Base-by-base conservation (phyloP, 495 filamentous ascomycete genomes). In the Lasiosphaeris hirsuta region DNA sequence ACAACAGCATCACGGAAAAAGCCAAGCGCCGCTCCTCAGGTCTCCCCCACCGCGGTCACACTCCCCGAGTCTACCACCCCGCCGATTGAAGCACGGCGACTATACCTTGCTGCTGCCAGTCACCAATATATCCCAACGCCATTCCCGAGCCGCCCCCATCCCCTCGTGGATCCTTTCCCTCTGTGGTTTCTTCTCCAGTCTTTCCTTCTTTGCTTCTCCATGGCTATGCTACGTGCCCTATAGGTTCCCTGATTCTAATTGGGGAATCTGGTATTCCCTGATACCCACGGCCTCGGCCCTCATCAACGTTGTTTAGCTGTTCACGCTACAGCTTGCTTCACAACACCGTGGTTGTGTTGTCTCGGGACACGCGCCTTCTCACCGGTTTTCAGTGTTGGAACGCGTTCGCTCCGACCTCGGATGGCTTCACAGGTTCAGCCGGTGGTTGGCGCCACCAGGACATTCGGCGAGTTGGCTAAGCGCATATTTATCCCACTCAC, bases 401-500 rank as follows among this genome's bases (percentile, higher is more conserved):
- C 15, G 14, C 13, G 14, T 9, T 19, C 11, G 10, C 39, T 18
- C 37, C 33, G 17, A 35, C 40, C 40, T 14, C 17, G 52, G 30
- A 74, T 72, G 71, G 66, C 66, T 56, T 66, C 68, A 52, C 56
- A 64, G 9, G 30, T 55, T 7, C 42, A 58, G 50, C 56, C 63
- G 23, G 59, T 55, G 54, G 51, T 68, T 34, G 54, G 49, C 35
- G 59, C 67, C 18, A 63, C 69, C 33, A 63, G 61, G 43, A 62
- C 66, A 4, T 17, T 73, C 19, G 64, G 63, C 19, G 63, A 68
- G 15, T 81, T 95, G 52, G 78, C 76, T 54, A 89, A 89, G 76
- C 84, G 91, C 33, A 87, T 95, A 64, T 74, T 82, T 62, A 87
- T 95, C 59, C 85, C 86, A 4, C 76, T 86, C 63, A 86, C 79